Percentiles rank a stretch among this genome's conserved stretches.
Conservation (phyloP, 2,329 filamentous ascomycete species). For the Tolypocladium paradoxum region DNA sequence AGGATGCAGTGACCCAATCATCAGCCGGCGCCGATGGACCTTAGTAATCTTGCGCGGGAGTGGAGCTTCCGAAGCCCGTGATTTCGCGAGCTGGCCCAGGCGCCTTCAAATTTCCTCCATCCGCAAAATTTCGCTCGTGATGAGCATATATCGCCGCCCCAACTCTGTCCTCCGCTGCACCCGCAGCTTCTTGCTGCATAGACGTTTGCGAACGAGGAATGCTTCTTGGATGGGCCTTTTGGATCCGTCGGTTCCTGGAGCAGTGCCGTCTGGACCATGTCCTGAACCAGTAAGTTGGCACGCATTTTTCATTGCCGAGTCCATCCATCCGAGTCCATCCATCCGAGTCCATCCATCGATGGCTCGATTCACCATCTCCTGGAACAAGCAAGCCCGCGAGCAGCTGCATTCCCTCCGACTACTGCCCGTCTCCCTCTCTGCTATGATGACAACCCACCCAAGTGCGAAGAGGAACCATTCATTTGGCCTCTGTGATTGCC, state of each 20-base stretch:
- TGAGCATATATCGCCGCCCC: neutral
- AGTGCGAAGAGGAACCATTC: constrained; percentile 50
- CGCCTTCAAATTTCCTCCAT: neutral
- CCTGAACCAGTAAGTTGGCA: constrained; percentile 18
- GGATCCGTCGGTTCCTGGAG: neutral
- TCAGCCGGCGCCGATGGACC: neutral
- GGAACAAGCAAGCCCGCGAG: neutral
- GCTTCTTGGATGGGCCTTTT: neutral
- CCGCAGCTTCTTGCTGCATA: neutral
- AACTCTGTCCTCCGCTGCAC: neutral
- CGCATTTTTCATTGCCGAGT: constrained; percentile 1
- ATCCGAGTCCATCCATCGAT: neutral
- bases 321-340: neutral
- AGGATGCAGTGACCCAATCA: neutral
- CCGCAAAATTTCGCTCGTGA: neutral
- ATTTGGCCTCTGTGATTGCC: constrained; percentile 52
- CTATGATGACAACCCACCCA: constrained; percentile 50
- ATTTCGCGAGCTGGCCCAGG: neutral
- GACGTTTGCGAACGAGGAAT: neutral
- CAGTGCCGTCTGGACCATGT: constrained; percentile 16
- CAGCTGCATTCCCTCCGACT: neutral
- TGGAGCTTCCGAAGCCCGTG: neutral
- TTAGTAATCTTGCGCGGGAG: neutral
- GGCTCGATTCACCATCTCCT: neutral
- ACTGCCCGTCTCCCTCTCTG: constrained; percentile 10